phyloP scores from a whole-genome alignment of 768 basidiomycete genomes.

The Rhodotorula toruloides region DNA sequence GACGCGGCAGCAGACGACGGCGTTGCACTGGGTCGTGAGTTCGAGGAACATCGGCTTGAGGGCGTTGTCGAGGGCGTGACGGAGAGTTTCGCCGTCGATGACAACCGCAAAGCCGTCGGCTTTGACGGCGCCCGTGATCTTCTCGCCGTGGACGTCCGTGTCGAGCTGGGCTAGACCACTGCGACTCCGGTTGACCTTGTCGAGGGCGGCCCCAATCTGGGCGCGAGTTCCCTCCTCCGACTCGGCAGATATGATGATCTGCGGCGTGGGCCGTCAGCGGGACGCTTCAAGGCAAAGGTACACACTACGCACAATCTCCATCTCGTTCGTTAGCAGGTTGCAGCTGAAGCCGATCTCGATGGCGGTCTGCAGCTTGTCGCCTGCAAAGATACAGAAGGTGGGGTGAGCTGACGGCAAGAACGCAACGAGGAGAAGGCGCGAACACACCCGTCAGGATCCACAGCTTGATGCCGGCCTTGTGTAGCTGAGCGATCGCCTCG shows the following conservation, averaged over 20 bases:
- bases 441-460: slow-evolving; percentile 87
- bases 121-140: slow-evolving; percentile 21
- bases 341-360: slow-evolving; percentile 97
- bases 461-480: slow-evolving; percentile 89
- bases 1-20: slow-evolving; percentile 96
- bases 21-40: slow-evolving; percentile 91
- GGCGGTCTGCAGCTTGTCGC: slow-evolving; percentile 95
- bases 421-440: not conserved
- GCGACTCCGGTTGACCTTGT: slow-evolving; percentile 73
- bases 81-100: slow-evolving; percentile 89
- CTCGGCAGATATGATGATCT: slow-evolving; percentile 88
- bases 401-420: too few species aligned
- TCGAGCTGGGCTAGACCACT: slow-evolving; percentile 23
- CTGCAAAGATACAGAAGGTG: slow-evolving; percentile 47
- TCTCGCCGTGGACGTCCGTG: slow-evolving; percentile 33
- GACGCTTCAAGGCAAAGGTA: too few species aligned
- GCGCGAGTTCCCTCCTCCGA: slow-evolving; percentile 65
- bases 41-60: slow-evolving; percentile 83
- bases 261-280: not conserved
- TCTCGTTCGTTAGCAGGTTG: slow-evolving; percentile 84
- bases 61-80: slow-evolving; percentile 67
- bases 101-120: slow-evolving; percentile 83
- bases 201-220: slow-evolving; percentile 85
- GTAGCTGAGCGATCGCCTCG: slow-evolving; percentile 85
- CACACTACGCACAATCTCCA: slow-evolving; percentile 59